Evolutionary conservation across 2,329 filamentous ascomycete genomes (phyloP).

Genomic region (Metarhizium guizhouense): DNA sequence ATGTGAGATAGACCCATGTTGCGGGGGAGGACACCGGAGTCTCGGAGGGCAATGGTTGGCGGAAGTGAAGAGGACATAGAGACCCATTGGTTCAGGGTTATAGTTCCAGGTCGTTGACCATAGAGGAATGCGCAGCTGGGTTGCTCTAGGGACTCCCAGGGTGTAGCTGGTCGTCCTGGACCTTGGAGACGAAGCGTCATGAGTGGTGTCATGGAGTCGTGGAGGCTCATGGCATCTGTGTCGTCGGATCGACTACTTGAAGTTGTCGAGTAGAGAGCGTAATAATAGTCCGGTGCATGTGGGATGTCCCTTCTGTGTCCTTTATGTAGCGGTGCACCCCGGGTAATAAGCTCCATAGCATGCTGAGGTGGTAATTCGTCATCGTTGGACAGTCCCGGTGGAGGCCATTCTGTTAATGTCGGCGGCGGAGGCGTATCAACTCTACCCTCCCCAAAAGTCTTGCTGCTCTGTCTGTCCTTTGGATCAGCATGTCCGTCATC

Average conservation of each 20-base stretch:
- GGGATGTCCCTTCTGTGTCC: slow-evolving; percentile 46
- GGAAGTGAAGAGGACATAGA: slow-evolving; percentile 47
- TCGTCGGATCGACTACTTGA: slow-evolving; percentile 33
- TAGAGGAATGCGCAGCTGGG: slow-evolving; percentile 62
- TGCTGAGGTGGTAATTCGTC: slow-evolving; percentile 44
- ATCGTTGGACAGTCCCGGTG: slow-evolving; percentile 35
- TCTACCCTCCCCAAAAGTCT: background rate
- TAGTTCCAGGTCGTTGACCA: slow-evolving; percentile 58
- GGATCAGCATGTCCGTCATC: background rate
- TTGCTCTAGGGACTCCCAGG: slow-evolving; percentile 67
- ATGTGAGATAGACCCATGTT: slow-evolving; percentile 50
- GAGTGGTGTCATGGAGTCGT: slow-evolving; percentile 49
- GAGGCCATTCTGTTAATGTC: slow-evolving; percentile 41
- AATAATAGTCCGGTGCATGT: slow-evolving; percentile 46
- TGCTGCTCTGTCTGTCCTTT: slow-evolving; percentile 1
- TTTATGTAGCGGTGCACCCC: slow-evolving; percentile 47
- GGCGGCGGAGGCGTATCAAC: background rate
- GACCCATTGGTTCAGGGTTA: slow-evolving; percentile 63
- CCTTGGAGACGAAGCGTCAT: slow-evolving; percentile 45
- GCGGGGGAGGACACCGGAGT: slow-evolving; percentile 49
- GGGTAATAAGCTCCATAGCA: slow-evolving; percentile 49
- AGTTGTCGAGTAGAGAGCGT: slow-evolving; percentile 43
- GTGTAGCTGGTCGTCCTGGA: slow-evolving; percentile 32
- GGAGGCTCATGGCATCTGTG: slow-evolving; percentile 39
- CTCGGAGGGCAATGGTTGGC: slow-evolving; percentile 47